A percentile compares a stretch with the other conserved stretches of the same genome.
Evolutionary conservation across 495 filamentous ascomycete genomes (phyloP).

Genomic region (Cairneyella variabilis): DNA sequence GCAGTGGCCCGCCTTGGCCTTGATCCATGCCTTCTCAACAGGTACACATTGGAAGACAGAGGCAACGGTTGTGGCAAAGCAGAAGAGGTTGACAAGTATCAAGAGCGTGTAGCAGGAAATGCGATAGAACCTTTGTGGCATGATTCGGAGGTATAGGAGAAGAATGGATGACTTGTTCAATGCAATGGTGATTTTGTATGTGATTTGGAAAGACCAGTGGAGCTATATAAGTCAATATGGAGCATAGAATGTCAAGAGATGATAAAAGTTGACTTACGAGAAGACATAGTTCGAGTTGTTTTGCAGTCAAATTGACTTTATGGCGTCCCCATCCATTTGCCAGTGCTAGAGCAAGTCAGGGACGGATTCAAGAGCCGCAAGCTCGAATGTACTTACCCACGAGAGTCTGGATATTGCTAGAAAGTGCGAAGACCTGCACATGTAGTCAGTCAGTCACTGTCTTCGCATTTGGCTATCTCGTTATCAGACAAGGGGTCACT

Average conservation of each 20-base stretch:
- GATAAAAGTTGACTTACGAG: neutral
- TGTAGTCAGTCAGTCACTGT: neutral
- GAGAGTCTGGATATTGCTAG: constrained; percentile 1
- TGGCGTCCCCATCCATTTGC: constrained; percentile 6
- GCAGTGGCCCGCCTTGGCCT: constrained; percentile 44
- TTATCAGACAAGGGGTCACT: neutral
- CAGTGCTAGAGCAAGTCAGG: neutral
- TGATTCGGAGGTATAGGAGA: constrained; percentile 8
- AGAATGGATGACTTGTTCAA: constrained; percentile 6
- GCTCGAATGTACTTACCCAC: neutral
- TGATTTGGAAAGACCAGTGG: constrained; percentile 9
- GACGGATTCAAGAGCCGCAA: neutral
- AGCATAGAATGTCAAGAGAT: neutral
- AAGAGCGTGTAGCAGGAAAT: neutral
- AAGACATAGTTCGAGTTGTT: neutral
- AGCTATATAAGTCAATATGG: neutral
- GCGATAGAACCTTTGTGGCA: constrained; percentile 2
- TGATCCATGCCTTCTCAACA: constrained; percentile 49
- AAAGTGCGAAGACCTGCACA: constrained; percentile 1
- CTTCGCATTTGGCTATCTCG: no score
- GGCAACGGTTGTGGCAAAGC: constrained; percentile 27
- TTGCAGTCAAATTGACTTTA: neutral
- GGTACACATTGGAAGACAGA: constrained; percentile 52
- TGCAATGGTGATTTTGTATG: constrained; percentile 3
- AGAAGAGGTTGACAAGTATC: constrained; percentile 18